These are phyloP conservation scores for Hymenoscyphus linearis DNA, from an alignment of 2,329 filamentous ascomycete species.

Conservation along the genomic window DNA sequence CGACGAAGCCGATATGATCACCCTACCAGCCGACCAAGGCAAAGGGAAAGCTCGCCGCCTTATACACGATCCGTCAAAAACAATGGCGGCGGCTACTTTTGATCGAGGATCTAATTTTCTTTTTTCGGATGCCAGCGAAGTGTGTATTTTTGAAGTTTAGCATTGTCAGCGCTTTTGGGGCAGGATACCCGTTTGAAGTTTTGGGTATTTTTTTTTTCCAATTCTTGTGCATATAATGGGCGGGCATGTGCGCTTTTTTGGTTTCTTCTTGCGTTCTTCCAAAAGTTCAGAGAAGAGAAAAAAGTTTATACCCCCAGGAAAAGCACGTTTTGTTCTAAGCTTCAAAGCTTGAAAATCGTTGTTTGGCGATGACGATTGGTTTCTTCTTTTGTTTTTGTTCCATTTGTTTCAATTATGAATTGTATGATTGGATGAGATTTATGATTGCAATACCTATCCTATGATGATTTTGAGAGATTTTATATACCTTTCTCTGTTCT, in stretches of 20 bases:
- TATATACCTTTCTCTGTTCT: slow-evolving; percentile 7
- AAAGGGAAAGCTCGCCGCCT: slow-evolving; percentile 21
- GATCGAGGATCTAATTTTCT: slow-evolving; percentile 7
- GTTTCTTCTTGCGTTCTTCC: slow-evolving; percentile 11
- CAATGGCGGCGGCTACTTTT: slow-evolving; percentile 9
- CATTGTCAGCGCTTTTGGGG: slow-evolving; percentile 14
- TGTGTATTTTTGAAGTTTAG: slow-evolving; percentile 21
- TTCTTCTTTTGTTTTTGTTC: no score
- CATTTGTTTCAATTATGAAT: slow-evolving; percentile 25
- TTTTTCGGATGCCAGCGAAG: slow-evolving; percentile 13
- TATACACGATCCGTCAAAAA: slow-evolving; percentile 19
- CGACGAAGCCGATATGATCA: slow-evolving; percentile 21
- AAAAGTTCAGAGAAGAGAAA: slow-evolving; percentile 16
- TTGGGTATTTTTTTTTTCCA: slow-evolving; percentile 12
- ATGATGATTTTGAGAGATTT: not conserved
- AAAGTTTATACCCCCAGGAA: slow-evolving; percentile 5
- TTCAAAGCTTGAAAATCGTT: slow-evolving; percentile 10
- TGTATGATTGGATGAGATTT: slow-evolving; percentile 29
- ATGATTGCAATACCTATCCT: slow-evolving; percentile 27
- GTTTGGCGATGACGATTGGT: slow-evolving; percentile 9
- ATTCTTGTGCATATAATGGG: slow-evolving; percentile 22
- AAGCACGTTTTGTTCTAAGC: slow-evolving; percentile 9
- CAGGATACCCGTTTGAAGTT: slow-evolving; percentile 13
- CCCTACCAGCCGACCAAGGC: slow-evolving; percentile 17
- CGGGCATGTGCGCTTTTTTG: slow-evolving; percentile 23